Evolutionary conservation across 768 basidiomycete genomes (phyloP).

Genomic region (Imleria badia): DNA sequence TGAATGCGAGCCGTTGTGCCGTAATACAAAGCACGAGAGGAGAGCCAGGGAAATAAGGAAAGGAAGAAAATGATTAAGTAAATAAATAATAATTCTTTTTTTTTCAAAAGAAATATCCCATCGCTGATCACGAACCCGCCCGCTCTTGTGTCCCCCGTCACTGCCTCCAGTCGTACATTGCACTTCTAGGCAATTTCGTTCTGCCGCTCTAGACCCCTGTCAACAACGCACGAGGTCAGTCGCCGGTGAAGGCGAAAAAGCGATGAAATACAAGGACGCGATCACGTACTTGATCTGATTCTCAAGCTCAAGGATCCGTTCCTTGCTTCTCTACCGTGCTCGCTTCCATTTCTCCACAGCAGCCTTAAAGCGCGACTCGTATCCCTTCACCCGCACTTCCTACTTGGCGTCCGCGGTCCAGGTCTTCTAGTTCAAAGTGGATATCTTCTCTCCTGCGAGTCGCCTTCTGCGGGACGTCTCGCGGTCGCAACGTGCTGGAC

Average conservation of each 20-base stretch:
- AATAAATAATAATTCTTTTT: slow-evolving; percentile 1
- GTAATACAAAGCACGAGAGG: slow-evolving; percentile 11
- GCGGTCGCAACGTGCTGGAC: slow-evolving; percentile 63
- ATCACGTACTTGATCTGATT: slow-evolving; percentile 70
- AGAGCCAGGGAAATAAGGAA: not conserved
- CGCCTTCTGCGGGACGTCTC: slow-evolving; percentile 57
- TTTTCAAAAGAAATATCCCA: too few relatives aligned
- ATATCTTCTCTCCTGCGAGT: slow-evolving; percentile 82
- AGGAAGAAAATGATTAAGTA: not conserved
- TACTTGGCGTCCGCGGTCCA: slow-evolving; percentile 79
- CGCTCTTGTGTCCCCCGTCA: slow-evolving; percentile 29
- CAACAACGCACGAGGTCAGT: not conserved
- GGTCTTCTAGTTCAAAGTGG: slow-evolving; percentile 69
- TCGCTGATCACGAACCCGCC: slow-evolving; percentile 21
- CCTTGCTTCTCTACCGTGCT: slow-evolving; percentile 92
- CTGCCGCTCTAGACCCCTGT: slow-evolving; percentile 73
- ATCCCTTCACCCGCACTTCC: slow-evolving; percentile 94
- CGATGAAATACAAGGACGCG: slow-evolving; percentile 5
- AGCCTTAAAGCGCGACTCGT: slow-evolving; percentile 74
- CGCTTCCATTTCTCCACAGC: slow-evolving; percentile 93
- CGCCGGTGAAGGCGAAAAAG: not conserved
- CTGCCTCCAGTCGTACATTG: slow-evolving; percentile 37
- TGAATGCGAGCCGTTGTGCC: not conserved
- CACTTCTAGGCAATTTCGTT: slow-evolving; percentile 78
- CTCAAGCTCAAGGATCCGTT: slow-evolving; percentile 72